Conservation (phyloP, 2,329 filamentous ascomycete species). For the Dactylonectria estremocensis region DNA sequence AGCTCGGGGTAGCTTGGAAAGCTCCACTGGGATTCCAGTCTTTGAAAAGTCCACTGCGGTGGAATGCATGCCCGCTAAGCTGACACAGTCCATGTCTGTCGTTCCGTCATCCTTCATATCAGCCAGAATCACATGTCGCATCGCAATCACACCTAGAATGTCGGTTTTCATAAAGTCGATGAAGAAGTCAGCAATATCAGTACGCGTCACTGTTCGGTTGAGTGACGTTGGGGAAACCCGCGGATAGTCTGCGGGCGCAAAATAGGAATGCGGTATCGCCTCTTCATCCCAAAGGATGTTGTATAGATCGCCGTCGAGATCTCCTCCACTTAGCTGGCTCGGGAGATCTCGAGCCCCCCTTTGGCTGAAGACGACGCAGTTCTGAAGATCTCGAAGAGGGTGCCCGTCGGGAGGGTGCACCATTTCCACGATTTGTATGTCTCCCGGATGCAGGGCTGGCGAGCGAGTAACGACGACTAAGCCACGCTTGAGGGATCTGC, state of each 20-base stretch:
- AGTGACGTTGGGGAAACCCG: conserved; percentile 71
- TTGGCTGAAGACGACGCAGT: conserved; percentile 85
- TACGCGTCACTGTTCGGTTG: conserved; percentile 68
- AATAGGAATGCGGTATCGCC: conserved; percentile 60
- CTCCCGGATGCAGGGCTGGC: conserved; percentile 86
- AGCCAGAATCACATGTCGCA: conserved; percentile 74
- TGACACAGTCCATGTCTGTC: conserved; percentile 63
- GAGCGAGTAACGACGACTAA: conserved; percentile 80
- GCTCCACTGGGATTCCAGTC: conserved; percentile 74
- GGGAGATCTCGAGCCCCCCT: conserved; percentile 81
- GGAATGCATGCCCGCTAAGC: conserved; percentile 76
- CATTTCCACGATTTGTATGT: conserved; percentile 78
- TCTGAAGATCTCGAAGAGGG: conserved; percentile 73
- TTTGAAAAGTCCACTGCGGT: conserved; percentile 84
- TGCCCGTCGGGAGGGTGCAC: conserved; percentile 73
- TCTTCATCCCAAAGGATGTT: conserved; percentile 81
- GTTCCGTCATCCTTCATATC: conserved; percentile 71
- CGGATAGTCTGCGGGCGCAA: conserved; percentile 79
- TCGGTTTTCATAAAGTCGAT: conserved; percentile 82
- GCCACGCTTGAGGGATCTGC: conserved; percentile 53
- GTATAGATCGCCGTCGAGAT: conserved; percentile 88
- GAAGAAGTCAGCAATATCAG: conserved; percentile 86
- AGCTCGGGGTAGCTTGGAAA: conserved; percentile 59
- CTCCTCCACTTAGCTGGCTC: conserved; percentile 84
- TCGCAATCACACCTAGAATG: conserved; percentile 76